A percentile compares a stretch with the other conserved stretches of the same genome.
Conservation (phyloP, 169 alveolate species). For the Perkinsus marinus region DNA sequence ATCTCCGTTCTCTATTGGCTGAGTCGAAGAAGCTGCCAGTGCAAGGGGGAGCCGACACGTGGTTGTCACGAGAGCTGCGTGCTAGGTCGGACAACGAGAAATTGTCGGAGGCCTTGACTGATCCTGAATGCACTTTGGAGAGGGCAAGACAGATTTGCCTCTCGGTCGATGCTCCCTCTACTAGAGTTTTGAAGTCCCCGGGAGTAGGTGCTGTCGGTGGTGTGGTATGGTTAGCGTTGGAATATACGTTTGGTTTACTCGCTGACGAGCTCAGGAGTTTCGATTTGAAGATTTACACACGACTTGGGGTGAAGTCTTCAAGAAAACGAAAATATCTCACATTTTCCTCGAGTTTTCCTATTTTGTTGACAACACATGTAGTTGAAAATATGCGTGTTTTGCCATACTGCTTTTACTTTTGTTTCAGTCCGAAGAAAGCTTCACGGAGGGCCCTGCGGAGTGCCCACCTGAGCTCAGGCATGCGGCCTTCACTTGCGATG, state of each 20-base stretch:
- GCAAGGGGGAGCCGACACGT: background rate
- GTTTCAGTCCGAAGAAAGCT: background rate
- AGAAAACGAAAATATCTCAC: no score
- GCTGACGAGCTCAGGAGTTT: no score
- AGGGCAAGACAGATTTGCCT: background rate
- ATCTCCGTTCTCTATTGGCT: background rate
- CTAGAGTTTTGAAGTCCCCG: background rate
- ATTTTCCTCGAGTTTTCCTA: no score
- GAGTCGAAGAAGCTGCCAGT: background rate
- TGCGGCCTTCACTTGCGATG: background rate
- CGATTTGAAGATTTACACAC: no score
- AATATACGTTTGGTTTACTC: no score
- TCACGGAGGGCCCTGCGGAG: background rate
- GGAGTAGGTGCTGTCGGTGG: background rate
- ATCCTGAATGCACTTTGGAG: background rate
- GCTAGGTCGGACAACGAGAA: background rate
- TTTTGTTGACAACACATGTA: no score
- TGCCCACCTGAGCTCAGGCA: background rate
- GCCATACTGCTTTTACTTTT: no score
- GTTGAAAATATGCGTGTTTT: no score
- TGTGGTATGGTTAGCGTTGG: background rate
- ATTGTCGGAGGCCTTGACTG: background rate
- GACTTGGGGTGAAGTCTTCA: no score
- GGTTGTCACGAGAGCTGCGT: background rate
- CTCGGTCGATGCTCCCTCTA: background rate